These are phyloP conservation scores for Globisporangium camurandrum DNA, from an alignment of 352 stramenopile genomes.

Conservation along the genomic window DNA sequence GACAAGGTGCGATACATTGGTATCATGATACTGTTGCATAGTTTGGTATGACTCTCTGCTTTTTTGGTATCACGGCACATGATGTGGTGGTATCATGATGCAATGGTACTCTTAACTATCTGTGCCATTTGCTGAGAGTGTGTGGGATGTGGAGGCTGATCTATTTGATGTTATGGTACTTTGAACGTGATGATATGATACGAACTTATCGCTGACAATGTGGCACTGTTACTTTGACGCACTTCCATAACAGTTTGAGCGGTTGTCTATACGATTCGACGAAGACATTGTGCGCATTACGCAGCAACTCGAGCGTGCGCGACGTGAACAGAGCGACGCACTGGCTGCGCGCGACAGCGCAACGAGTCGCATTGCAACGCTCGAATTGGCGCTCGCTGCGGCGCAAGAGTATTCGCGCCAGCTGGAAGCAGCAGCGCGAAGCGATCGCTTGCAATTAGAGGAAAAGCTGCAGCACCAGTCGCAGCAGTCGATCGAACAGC, in stretches of 20 bases:
- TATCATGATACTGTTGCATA: too few relatives aligned
- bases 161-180: too few relatives aligned
- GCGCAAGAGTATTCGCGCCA: not conserved
- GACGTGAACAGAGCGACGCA: constrained; percentile 4
- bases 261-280: constrained; percentile 7
- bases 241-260: constrained; percentile 8
- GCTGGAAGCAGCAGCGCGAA: constrained; percentile 1
- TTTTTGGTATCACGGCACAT: too few relatives aligned
- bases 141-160: too few relatives aligned
- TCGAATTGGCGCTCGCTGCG: not conserved
- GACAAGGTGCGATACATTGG: constrained; percentile 7
- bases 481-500: too few relatives aligned
- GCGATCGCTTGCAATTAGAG: too few relatives aligned
- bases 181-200: too few relatives aligned
- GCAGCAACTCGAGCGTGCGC: constrained; percentile 7
- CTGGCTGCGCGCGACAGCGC: not conserved
- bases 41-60: too few relatives aligned
- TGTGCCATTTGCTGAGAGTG: too few relatives aligned
- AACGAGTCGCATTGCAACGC: not conserved
- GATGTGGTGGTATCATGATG: too few relatives aligned
- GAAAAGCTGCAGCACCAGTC: constrained; percentile 11
- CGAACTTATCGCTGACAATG: too few relatives aligned
- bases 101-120: too few relatives aligned
- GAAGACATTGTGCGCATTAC: constrained; percentile 13
- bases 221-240: not conserved